Evolutionary conservation across 306 rosid species (phyloP).

Genomic region (Gillenia trifoliata): DNA sequence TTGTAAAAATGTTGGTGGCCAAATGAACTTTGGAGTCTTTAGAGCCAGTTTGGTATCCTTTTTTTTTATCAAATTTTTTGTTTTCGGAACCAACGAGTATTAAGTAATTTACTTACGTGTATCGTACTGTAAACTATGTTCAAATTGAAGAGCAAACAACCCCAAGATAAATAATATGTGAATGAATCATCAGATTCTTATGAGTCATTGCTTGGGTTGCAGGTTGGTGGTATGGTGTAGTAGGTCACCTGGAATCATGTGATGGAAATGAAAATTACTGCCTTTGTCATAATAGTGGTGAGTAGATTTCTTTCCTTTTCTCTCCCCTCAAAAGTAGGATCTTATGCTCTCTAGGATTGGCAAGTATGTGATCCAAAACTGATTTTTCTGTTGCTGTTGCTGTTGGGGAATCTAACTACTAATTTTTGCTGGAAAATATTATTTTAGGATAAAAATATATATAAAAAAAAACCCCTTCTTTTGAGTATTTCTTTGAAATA

Average conservation of each 20-base stretch:
- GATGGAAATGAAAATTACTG: constrained; percentile 70
- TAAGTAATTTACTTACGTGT: not conserved
- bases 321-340: constrained; percentile 12
- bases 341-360: constrained; percentile 6
- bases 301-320: constrained; percentile 37
- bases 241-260: constrained; percentile 90
- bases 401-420: constrained; percentile 1
- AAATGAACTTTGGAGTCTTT: no score
- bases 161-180: no score
- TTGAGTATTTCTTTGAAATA: no score
- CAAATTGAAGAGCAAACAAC: not conserved
- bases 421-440: not conserved
- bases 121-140: not conserved
- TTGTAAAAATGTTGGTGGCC: no score
- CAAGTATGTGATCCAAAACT: not conserved
- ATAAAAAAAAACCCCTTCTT: no score
- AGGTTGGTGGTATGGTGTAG: constrained; percentile 99
- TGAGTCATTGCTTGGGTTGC: constrained; percentile 34
- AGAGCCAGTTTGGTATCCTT: no score
- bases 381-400: not conserved
- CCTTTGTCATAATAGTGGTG: constrained; percentile 68
- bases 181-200: not conserved
- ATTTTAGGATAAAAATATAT: no score
- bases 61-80: no score
- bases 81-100: not conserved